phyloP scores from a whole-genome alignment of 371 early-diverging fungal species.

The Mortierella sp. region DNA sequence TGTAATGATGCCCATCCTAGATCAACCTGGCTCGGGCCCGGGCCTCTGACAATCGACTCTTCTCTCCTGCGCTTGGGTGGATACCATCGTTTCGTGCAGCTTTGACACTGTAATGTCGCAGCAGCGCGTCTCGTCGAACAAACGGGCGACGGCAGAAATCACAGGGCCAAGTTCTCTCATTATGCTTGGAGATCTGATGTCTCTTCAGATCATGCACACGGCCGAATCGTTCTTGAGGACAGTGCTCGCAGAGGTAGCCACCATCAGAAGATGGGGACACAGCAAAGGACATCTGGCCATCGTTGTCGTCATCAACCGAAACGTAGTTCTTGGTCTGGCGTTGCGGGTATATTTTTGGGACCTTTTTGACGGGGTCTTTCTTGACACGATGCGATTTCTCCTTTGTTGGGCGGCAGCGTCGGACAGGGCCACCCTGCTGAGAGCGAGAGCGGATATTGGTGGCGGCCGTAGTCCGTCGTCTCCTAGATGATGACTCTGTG shows the following conservation, averaged over 20 bases:
- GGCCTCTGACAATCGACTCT: conserved; percentile 27
- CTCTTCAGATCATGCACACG: conserved; percentile 45
- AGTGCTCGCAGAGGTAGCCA: conserved; percentile 20
- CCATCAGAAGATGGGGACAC: conserved; percentile 15
- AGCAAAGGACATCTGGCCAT: too few relatives aligned
- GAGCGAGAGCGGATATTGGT: too few relatives aligned
- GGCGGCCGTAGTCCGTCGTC: neutral
- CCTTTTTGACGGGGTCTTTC: conserved; percentile 11
- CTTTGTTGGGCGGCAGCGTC: neutral
- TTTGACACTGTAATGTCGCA: conserved; percentile 46
- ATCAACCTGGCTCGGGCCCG: conserved; percentile 32
- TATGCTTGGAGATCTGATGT: conserved; percentile 44
- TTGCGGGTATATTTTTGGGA: conserved; percentile 39
- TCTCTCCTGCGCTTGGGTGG: conserved; percentile 33
- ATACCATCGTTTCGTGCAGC: conserved; percentile 35
- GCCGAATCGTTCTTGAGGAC: conserved; percentile 39
- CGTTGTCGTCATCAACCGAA: neutral
- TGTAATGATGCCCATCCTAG: too few relatives aligned
- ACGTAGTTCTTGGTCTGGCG: conserved; percentile 8
- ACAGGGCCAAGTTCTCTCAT: conserved; percentile 47
- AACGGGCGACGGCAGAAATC: conserved; percentile 47
- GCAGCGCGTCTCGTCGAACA: conserved; percentile 42
- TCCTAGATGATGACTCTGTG: conserved; percentile 3
- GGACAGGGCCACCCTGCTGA: neutral
- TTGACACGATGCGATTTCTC: conserved; percentile 16